phyloP scores from a whole-genome alignment of 768 basidiomycete species.

The Lactarius pseudohatsudake region DNA sequence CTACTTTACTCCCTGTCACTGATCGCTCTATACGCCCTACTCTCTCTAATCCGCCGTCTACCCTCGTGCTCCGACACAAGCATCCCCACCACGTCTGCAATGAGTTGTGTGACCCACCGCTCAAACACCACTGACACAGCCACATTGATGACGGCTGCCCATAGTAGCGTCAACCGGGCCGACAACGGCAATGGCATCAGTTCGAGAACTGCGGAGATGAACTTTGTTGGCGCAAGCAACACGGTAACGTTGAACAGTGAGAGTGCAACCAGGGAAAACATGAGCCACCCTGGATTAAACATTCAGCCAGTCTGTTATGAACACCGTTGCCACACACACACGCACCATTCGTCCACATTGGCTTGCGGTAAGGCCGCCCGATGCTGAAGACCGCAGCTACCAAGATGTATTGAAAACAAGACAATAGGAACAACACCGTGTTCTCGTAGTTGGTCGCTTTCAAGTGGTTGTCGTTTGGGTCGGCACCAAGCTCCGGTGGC shows the following conservation, averaged over 20 bases:
- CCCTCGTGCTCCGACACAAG: slow-evolving; percentile 38
- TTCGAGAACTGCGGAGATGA: slow-evolving; percentile 62
- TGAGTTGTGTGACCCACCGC: slow-evolving; percentile 60
- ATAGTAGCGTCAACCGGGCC: slow-evolving; percentile 69
- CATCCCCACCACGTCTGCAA: slow-evolving; percentile 55
- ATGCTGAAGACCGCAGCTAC: slow-evolving; percentile 98
- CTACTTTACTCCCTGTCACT: slow-evolving; percentile 59
- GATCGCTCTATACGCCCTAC: slow-evolving; percentile 83
- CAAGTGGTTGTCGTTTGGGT: slow-evolving; percentile 56
- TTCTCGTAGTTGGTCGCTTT: slow-evolving; percentile 91
- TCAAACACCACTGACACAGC: slow-evolving; percentile 73
- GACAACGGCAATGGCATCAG: slow-evolving; percentile 71
- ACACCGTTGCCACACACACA: background rate
- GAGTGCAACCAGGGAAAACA: slow-evolving; percentile 70
- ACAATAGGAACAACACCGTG: slow-evolving; percentile 85
- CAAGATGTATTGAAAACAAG: slow-evolving; percentile 98
- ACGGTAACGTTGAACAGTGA: slow-evolving; percentile 74
- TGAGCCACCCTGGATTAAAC: slow-evolving; percentile 63
- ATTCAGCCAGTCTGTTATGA: background rate
- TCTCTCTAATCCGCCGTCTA: slow-evolving; percentile 54
- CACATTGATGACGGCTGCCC: slow-evolving; percentile 69
- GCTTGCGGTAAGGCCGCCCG: slow-evolving; percentile 92
- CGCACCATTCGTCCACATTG: slow-evolving; percentile 94
- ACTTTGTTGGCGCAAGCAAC: slow-evolving; percentile 66
- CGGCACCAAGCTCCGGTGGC: slow-evolving; percentile 40